Evolutionary conservation across 257 asterid genomes (phyloP), one percentile per base, ranked within the genome.

Genomic region (Penstemon eatonii): DNA sequence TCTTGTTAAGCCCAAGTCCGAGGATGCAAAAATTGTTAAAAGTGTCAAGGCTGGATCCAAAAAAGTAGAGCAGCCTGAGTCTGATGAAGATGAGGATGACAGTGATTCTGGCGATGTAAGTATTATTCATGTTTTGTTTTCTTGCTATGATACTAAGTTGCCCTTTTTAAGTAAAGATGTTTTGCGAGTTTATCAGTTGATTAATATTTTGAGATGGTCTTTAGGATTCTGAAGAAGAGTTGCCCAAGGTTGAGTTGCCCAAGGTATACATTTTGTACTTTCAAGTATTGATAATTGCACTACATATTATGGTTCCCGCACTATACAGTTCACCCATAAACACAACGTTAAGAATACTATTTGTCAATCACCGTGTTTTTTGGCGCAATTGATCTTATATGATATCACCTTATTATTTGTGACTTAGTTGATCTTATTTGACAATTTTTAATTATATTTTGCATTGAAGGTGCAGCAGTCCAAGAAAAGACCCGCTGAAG

Each of bases 401-500:
- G 33, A 25, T 25, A 25, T 38, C 11, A 71, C 71, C 38, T 33
- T 25, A 25, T 25, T 25, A 25, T 25, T 25, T 25, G 33, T 25
- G 33, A 25, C 33, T 25, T 25, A 25, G 33, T 25, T 25, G 33
- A 25, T 25, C 33, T 25, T 25, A 25, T 1, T 25, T 25, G 33
- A 25, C 33, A 25, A 25, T 25, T 25, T 25, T 2, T 25, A 25
- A 25, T 25, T 25, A 25, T 25, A 25, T 25, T 25, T 25, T 25
- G 33, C 33, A 25, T 1, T 25, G 33, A 25, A 25, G 33, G 33
- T 25, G 18, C 65, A 63, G 64, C 67, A 60, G n/a, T 37, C 75
- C 40, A 87, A 81, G 86, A 89, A 89, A 67, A 82, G 91, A 57
- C 76, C 80, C 18, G 76, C 87, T 60, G 71, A 65, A 63, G 3